phyloP scores from a whole-genome alignment of 768 basidiomycete genomes.

The Rhizopogon sp. region DNA sequence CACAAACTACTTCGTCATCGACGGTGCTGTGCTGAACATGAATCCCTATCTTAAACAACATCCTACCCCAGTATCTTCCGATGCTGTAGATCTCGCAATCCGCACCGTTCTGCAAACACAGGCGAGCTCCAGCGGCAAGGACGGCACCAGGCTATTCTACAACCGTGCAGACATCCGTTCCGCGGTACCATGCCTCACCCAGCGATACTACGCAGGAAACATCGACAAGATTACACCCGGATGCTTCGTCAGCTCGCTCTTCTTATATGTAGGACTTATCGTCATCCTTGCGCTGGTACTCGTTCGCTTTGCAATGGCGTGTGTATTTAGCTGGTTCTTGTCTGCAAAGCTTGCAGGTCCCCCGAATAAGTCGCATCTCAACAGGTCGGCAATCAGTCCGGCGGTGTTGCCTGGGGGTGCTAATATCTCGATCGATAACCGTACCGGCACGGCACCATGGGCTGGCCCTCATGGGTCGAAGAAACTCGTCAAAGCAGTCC shows the following conservation, averaged over 20 bases:
- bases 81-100: slow-evolving; percentile 79
- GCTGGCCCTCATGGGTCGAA: slow-evolving; percentile 53
- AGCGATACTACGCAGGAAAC: slow-evolving; percentile 88
- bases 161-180: slow-evolving; percentile 58
- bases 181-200: slow-evolving; percentile 73
- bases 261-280: slow-evolving; percentile 87
- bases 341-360: slow-evolving; percentile 77
- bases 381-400: slow-evolving; percentile 84
- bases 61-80: slow-evolving; percentile 58
- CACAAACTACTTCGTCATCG: slow-evolving; percentile 77
- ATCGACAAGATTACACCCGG: slow-evolving; percentile 97
- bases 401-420: slow-evolving; percentile 97
- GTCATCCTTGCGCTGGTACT: slow-evolving; percentile 89
- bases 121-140: slow-evolving; percentile 61
- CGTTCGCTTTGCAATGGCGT: slow-evolving; percentile 93
- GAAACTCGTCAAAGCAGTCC: slow-evolving; percentile 43
- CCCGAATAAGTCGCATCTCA: slow-evolving; percentile 65
- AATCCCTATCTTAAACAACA: slow-evolving; percentile 78
- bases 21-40: slow-evolving; percentile 93
- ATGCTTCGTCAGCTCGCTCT: slow-evolving; percentile 85
- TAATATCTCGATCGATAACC: slow-evolving; percentile 89
- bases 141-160: slow-evolving; percentile 85
- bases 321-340: slow-evolving; percentile 95
- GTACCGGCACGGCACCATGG: slow-evolving; percentile 93
- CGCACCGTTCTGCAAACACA: slow-evolving; percentile 60